Conservation (phyloP, 345 rosid species). For the Arabidopsis arenosa region DNA sequence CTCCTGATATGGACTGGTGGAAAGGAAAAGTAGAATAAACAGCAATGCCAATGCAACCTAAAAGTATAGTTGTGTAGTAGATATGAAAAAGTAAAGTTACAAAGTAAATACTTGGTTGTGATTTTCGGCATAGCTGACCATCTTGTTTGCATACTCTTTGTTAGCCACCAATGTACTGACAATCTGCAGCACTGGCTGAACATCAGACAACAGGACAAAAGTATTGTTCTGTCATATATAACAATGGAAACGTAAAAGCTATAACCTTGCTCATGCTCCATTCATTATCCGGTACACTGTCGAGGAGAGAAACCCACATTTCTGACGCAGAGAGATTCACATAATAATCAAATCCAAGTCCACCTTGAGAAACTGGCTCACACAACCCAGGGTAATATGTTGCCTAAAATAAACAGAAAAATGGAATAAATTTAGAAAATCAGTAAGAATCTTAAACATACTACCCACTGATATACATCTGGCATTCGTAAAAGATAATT, state of each 20-base stretch:
- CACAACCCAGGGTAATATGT: slow-evolving; percentile 94
- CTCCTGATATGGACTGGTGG: slow-evolving; percentile 89
- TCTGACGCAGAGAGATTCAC: slow-evolving; percentile 87
- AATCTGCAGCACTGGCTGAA: slow-evolving; percentile 59
- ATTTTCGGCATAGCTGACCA: slow-evolving; percentile 83
- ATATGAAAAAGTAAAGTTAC: slow-evolving; percentile 29
- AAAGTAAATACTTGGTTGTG: slow-evolving; percentile 74
- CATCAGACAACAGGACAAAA: slow-evolving; percentile 36
- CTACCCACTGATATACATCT: slow-evolving; percentile 8
- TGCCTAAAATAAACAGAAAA: slow-evolving; percentile 48
- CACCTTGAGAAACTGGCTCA: slow-evolving; percentile 91
- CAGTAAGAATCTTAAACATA: slow-evolving; percentile 3
- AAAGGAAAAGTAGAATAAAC: slow-evolving; percentile 38
- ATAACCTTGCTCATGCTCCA: slow-evolving; percentile 98
- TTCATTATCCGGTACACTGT: slow-evolving; percentile 66
- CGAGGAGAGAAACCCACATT: slow-evolving; percentile 90
- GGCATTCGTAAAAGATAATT: not conserved
- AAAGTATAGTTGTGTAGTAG: slow-evolving; percentile 25
- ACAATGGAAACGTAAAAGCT: slow-evolving; percentile 31
- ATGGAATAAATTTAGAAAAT: too few relatives aligned
- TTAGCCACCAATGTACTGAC: slow-evolving; percentile 72
- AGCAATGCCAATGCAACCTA: slow-evolving; percentile 16
- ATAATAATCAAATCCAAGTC: slow-evolving; percentile 91
- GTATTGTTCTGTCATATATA: slow-evolving; percentile 32
- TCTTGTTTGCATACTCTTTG: slow-evolving; percentile 72